Base-by-base conservation (phyloP, 192 early-diverging fungal genomes). In the Coemansia sp. region DNA sequence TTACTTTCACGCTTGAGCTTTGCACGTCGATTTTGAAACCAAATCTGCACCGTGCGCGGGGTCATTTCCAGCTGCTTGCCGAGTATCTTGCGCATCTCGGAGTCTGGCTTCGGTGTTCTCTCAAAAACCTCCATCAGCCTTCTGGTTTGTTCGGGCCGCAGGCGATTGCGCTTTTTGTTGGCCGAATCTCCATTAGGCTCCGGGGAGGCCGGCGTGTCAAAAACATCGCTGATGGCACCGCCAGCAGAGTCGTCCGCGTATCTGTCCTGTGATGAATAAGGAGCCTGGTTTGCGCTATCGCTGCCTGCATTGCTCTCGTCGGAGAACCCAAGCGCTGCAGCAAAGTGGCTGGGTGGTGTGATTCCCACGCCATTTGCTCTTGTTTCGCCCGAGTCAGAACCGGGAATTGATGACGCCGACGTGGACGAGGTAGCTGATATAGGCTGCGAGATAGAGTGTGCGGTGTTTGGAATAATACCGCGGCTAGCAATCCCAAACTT, bases 11-110 rank as follows among this genome's bases (percentile, higher is more conserved):
- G 82, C 76, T 93, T 93, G 48, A 88, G 83, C 74, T 96, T 96
- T 35, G 94, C 94, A 38, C 94, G 83, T 19, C 92, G 87, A 71
- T 93, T 94, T 67, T 94, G 92, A 78, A 94, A 94, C 93, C 91
- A 93, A 25, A 93, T 88, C 66, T 93, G 91, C 23, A 93, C 85
- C 1, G 85, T 88, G 41, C 90, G 80, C 1, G 90, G 84, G 25
- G 87, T 84, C 84, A 93, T 87, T 19, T 82, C 85, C 36, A 91
- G 66, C 69, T 89, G 65, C 50, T 84, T 73, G 10, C 89, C 89
- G 22, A 93, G 78, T 17, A 71, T 57, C 50, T 78, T 76, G 49
- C 91, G 88, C 32, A 84, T 78, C 10, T 83, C 87, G 4, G 88
- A 77, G 65, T 82, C 85, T 1, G 91, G 91, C 67, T 89, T 91